Conservation (phyloP, 2,329 filamentous ascomycete species). For the Aspergillus sp. region DNA sequence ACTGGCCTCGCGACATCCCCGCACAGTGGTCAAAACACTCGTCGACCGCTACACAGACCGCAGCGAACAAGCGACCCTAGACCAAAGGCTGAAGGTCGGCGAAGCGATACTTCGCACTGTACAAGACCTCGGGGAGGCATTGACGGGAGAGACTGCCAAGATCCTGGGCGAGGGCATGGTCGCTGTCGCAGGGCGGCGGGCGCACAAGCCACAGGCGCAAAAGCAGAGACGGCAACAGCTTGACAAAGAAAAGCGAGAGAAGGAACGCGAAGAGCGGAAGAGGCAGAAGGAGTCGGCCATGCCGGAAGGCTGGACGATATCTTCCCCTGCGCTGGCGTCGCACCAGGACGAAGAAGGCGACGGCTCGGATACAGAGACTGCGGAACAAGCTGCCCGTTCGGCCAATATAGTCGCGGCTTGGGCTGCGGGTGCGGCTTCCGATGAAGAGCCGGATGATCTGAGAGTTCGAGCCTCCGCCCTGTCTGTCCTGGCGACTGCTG, state of each 20-base stretch:
- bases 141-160: slow-evolving; percentile 37
- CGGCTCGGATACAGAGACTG: slow-evolving; percentile 35
- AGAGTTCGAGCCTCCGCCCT: slow-evolving; percentile 44
- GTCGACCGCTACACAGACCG: slow-evolving; percentile 41
- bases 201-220: slow-evolving; percentile 36
- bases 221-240: slow-evolving; percentile 24
- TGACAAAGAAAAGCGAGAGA: slow-evolving; percentile 25
- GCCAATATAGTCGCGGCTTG: slow-evolving; percentile 41
- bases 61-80: slow-evolving; percentile 34
- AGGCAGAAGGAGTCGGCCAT: slow-evolving; percentile 21
- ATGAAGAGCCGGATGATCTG: slow-evolving; percentile 44
- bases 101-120: slow-evolving; percentile 42
- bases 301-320: slow-evolving; percentile 30
- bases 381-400: slow-evolving; percentile 32
- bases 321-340: slow-evolving; percentile 15
- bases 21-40: slow-evolving; percentile 40
- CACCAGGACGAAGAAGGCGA: slow-evolving; percentile 20
- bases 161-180: slow-evolving; percentile 40
- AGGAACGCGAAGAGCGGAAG: slow-evolving; percentile 30
- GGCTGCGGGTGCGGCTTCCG: slow-evolving; percentile 37
- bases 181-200: slow-evolving; percentile 39
- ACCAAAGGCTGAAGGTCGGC: slow-evolving; percentile 42
- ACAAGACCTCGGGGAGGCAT: slow-evolving; percentile 38
- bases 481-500: slow-evolving; percentile 42
- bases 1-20: slow-evolving; percentile 42